These are phyloP conservation scores for Eleusine coracana DNA, from an alignment of 176 grass and related monocot species.

Conservation along the genomic window DNA sequence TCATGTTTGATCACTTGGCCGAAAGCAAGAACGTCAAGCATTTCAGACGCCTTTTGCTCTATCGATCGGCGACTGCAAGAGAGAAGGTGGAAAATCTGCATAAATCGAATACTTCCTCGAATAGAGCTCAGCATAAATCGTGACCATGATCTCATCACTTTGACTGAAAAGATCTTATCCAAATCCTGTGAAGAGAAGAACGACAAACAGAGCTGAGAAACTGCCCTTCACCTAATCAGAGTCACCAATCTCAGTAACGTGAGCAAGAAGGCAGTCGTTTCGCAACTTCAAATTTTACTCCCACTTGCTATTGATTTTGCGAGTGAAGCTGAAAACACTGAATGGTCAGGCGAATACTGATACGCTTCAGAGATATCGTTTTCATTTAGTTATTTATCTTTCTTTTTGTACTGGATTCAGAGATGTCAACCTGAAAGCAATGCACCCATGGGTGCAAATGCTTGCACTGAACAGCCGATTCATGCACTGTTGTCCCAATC, in stretches of 20 bases:
- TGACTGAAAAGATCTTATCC: conserved; percentile 39
- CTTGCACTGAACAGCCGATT: conserved; percentile 2
- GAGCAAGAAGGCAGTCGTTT: conserved; percentile 9
- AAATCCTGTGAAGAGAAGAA: conserved; percentile 24
- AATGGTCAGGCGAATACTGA: background rate
- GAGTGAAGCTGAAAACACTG: conserved; percentile 28
- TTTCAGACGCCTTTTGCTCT: conserved; percentile 30
- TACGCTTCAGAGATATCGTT: background rate
- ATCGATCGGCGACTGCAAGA: background rate
- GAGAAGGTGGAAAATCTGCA: background rate
- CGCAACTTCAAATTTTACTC: background rate
- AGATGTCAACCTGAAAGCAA: conserved; percentile 29
- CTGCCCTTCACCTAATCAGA: background rate
- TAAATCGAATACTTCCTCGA: background rate
- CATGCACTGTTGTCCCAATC: background rate
- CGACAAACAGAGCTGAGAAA: background rate
- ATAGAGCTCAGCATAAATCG: background rate
- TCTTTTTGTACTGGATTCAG: background rate
- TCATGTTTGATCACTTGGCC: background rate
- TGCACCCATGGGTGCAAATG: background rate
- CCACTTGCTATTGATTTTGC: background rate
- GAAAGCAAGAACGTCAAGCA: conserved; percentile 14
- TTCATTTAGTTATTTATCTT: background rate
- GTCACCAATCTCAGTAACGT: conserved; percentile 6
- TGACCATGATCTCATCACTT: conserved; percentile 27